phyloP scores from a whole-genome alignment of 495 filamentous ascomycete genomes.

The Durotheca rogersii region DNA sequence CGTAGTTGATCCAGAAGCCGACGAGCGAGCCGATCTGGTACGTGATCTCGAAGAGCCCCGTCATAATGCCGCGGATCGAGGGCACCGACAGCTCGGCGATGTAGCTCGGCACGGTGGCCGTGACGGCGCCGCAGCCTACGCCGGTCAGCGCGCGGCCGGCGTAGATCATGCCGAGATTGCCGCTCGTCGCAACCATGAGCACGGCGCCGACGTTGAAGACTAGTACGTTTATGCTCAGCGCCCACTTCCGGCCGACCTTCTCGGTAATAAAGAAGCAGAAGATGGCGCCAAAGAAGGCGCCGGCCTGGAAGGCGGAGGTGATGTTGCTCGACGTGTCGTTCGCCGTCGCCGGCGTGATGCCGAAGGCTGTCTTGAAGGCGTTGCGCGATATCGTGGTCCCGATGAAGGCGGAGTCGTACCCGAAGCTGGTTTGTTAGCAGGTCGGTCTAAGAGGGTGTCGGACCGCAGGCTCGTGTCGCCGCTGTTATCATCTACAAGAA shows the following conservation, averaged over 20 bases:
- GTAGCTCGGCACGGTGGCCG: slow-evolving; percentile 44
- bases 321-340: slow-evolving; percentile 48
- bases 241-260: too few relatives aligned
- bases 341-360: slow-evolving; percentile 30
- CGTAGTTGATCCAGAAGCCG: slow-evolving; percentile 55
- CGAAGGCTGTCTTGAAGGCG: slow-evolving; percentile 53
- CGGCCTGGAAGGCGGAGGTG: slow-evolving; percentile 38
- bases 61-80: slow-evolving; percentile 43
- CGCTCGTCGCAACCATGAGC: too few relatives aligned
- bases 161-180: too few relatives aligned
- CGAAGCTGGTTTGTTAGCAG: slow-evolving; percentile 27
- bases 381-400: slow-evolving; percentile 50
- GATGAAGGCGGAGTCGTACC: slow-evolving; percentile 29
- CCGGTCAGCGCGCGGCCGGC: too few relatives aligned
- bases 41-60: slow-evolving; percentile 37
- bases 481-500: too few relatives aligned
- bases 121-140: slow-evolving; percentile 32
- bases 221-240: too few relatives aligned
- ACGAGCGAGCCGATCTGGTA: slow-evolving; percentile 21
- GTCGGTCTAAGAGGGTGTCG: too few relatives aligned
- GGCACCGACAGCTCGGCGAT: slow-evolving; percentile 45
- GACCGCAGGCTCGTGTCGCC: too few relatives aligned
- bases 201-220: too few relatives aligned
- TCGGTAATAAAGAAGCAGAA: too few relatives aligned
- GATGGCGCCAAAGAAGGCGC: too few relatives aligned